phyloP scores from a whole-genome alignment of 768 basidiomycete genomes.

The Suillus hirtellus region DNA sequence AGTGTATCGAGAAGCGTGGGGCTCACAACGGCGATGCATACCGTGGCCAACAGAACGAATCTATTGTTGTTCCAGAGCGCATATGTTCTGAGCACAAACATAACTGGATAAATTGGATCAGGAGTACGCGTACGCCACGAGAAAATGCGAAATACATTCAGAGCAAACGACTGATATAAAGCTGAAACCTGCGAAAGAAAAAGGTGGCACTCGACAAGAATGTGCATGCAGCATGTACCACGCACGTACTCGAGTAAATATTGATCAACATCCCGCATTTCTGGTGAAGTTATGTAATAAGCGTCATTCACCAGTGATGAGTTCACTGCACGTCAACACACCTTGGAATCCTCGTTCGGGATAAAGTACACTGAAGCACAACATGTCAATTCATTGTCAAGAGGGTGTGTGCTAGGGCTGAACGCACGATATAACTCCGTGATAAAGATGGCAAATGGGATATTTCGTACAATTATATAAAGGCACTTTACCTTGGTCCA shows the following conservation, averaged over 20 bases:
- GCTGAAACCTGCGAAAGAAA: not conserved
- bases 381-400: not conserved
- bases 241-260: not conserved
- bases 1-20: not conserved
- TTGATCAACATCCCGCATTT: not conserved
- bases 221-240: not conserved
- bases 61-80: not conserved
- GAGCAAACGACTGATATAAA: not conserved
- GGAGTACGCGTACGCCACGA: not conserved
- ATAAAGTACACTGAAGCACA: not conserved
- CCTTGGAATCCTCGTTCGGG: not conserved
- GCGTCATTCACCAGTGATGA: not conserved
- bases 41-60: not conserved
- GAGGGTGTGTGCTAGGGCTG: not conserved
- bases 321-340: not conserved
- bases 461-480: not conserved
- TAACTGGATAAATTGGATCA: not conserved
- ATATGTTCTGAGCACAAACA: not conserved
- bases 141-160: not conserved
- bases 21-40: not conserved
- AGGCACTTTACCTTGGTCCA: not conserved
- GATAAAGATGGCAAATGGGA: not conserved
- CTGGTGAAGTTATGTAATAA: not conserved
- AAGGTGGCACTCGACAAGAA: not conserved
- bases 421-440: not conserved